Percentiles rank a stretch among this genome's conserved stretches.
These are phyloP conservation scores for Moringa oleifera DNA, from an alignment of 345 rosid genomes.

Conservation along the genomic window DNA sequence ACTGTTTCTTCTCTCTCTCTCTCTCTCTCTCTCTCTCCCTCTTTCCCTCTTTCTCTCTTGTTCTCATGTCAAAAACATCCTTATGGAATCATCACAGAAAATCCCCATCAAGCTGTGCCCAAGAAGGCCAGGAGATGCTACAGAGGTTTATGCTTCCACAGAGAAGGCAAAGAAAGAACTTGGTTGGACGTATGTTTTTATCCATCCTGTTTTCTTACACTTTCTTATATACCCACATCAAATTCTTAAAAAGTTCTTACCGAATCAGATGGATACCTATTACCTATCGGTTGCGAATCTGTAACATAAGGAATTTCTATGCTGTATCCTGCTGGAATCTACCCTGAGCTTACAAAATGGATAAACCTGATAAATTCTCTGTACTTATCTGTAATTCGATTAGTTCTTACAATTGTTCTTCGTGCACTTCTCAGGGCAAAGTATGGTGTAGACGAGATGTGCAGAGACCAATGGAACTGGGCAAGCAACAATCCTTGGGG, in stretches of 20 bases:
- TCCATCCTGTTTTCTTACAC: no score
- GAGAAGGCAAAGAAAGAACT: conserved; percentile 79
- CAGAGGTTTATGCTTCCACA: conserved; percentile 76
- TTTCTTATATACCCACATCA: no score
- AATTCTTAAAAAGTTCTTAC: not conserved
- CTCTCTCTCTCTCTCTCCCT: not conserved
- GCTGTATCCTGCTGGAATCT: no score
- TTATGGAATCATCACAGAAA: conserved; percentile 45
- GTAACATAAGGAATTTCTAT: no score
- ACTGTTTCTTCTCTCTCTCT: conserved; percentile 1
- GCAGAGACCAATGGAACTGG: conserved; percentile 98
- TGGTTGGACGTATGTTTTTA: conserved; percentile 72
- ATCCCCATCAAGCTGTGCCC: conserved; percentile 76
- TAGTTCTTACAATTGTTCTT: not conserved
- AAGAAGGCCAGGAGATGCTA: conserved; percentile 91
- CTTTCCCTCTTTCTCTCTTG: no score
- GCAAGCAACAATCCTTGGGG: conserved; percentile 85
- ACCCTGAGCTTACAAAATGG: no score
- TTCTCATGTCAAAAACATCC: not conserved
- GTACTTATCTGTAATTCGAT: no score
- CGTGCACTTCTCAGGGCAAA: conserved; percentile 57
- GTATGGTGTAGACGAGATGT: conserved; percentile 86
- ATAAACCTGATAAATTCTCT: no score
- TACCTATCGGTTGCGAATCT: not conserved
- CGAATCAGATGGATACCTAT: not conserved